Evolutionary conservation across 768 basidiomycete species (phyloP).

Genomic region (Sporobolomyces pararoseus): DNA sequence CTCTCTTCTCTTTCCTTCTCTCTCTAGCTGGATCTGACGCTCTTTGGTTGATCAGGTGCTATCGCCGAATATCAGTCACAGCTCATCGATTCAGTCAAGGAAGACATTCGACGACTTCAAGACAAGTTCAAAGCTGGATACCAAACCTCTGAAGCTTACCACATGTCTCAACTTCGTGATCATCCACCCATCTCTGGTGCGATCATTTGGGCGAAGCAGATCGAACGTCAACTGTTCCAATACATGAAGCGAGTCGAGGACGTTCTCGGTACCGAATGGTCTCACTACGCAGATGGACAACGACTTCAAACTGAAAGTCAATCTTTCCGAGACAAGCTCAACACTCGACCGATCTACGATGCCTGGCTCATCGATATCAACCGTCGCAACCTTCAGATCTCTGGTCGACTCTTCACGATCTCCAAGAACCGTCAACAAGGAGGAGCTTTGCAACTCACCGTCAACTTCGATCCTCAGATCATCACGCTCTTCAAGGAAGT

Average conservation of each 20-base stretch:
- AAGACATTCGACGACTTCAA: slow-evolving; percentile 91
- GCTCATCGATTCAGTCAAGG: slow-evolving; percentile 96
- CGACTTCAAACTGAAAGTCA: slow-evolving; percentile 86
- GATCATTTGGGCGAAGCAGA: slow-evolving; percentile 99
- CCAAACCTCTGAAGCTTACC: slow-evolving; percentile 71
- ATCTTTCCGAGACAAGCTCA: slow-evolving; percentile 92
- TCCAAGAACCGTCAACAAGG: slow-evolving; percentile 53
- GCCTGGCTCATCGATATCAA: slow-evolving; percentile 97
- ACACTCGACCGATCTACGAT: slow-evolving; percentile 87
- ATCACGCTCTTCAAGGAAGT: slow-evolving; percentile 99
- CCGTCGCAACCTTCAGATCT: slow-evolving; percentile 83
- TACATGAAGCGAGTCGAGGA: slow-evolving; percentile 99
- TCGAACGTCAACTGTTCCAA: slow-evolving; percentile 86
- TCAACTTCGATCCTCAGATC: slow-evolving; percentile 97
- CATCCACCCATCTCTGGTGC: slow-evolving; percentile 96
- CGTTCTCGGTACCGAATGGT: slow-evolving; percentile 95
- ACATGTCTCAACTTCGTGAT: slow-evolving; percentile 98
- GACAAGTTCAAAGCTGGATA: slow-evolving; percentile 99
- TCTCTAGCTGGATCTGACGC: not conserved
- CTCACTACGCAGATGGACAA: slow-evolving; percentile 97
- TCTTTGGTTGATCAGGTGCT: slow-evolving; percentile 58
- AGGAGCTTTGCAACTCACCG: slow-evolving; percentile 79
- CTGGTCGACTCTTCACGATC: slow-evolving; percentile 89
- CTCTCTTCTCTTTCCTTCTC: too few relatives aligned
- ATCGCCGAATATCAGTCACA: slow-evolving; percentile 99